These are phyloP conservation scores for Apophysomyces trapeziformis DNA, from an alignment of 371 early-diverging fungal species.

Conservation along the genomic window DNA sequence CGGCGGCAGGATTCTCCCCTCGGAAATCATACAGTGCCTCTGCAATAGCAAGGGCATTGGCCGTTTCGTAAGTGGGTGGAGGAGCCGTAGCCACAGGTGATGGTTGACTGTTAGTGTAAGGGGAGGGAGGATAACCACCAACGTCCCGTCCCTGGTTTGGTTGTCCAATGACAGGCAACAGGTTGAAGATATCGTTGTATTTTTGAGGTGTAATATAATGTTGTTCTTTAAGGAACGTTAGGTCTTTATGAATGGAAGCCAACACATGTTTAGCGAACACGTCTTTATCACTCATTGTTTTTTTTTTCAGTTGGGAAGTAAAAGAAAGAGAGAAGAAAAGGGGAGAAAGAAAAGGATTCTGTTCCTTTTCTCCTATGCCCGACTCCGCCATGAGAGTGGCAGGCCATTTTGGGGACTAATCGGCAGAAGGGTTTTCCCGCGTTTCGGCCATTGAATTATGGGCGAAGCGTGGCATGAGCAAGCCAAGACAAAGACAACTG, in stretches of 20 bases:
- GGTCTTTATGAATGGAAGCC: slow-evolving; percentile 31
- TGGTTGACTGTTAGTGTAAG: background rate
- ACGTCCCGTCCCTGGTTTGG: slow-evolving; percentile 16
- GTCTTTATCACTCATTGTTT: slow-evolving; percentile 20
- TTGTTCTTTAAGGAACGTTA: slow-evolving; percentile 31
- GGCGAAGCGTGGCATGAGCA: too few relatives aligned
- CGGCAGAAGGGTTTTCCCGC: too few relatives aligned
- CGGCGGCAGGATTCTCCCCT: slow-evolving; percentile 28
- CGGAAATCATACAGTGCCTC: slow-evolving; percentile 36
- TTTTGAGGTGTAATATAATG: slow-evolving; percentile 26
- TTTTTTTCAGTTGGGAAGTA: background rate
- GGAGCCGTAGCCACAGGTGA: slow-evolving; percentile 13
- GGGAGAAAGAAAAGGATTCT: slow-evolving; percentile 2
- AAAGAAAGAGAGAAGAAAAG: slow-evolving; percentile 4
- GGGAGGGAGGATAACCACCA: slow-evolving; percentile 13
- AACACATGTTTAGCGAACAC: slow-evolving; percentile 31
- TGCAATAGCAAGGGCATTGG: slow-evolving; percentile 19
- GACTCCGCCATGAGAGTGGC: too few relatives aligned
- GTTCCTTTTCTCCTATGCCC: background rate
- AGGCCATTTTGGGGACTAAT: too few relatives aligned
- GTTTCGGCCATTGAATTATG: too few relatives aligned
- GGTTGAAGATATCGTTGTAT: slow-evolving; percentile 28
- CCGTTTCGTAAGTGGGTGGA: slow-evolving; percentile 17
- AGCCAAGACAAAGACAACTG: too few relatives aligned
- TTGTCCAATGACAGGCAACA: slow-evolving; percentile 21